phyloP scores from a whole-genome alignment of 805 yeast species.

The Maudiozyma bulderi region DNA sequence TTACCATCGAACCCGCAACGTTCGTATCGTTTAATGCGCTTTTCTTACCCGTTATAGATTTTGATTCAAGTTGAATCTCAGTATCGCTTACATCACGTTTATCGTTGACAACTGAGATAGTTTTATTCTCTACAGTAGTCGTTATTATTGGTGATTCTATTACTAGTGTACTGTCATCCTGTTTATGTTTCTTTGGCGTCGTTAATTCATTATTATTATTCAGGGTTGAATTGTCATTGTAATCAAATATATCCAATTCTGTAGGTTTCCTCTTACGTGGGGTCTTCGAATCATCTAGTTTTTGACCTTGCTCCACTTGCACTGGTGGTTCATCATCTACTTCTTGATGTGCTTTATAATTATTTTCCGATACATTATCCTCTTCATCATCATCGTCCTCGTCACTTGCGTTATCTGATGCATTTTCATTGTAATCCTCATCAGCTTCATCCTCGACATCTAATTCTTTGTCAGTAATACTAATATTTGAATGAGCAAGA shows the following conservation, averaged over 20 bases:
- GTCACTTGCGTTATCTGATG: slow-evolving; percentile 8
- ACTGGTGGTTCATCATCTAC: slow-evolving; percentile 11
- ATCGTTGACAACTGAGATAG: neutral
- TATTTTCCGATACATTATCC: slow-evolving; percentile 7
- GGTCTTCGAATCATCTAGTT: slow-evolving; percentile 5
- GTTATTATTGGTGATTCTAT: slow-evolving; percentile 6
- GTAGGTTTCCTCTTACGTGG: slow-evolving; percentile 22
- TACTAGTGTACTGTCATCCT: slow-evolving; percentile 2
- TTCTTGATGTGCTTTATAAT: slow-evolving; percentile 3
- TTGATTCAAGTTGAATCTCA: neutral
- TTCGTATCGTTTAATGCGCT: neutral
- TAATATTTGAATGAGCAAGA: too few species aligned
- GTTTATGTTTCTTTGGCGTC: slow-evolving; percentile 21
- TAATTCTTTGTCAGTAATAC: slow-evolving; percentile 10
- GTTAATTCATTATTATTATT: slow-evolving; percentile 5
- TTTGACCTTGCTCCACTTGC: neutral
- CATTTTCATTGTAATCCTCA: slow-evolving; percentile 6
- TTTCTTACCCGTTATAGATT: neutral
- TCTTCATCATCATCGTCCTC: slow-evolving; percentile 9
- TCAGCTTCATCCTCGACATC: slow-evolving; percentile 10
- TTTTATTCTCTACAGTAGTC: neutral
- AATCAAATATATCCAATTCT: slow-evolving; percentile 23
- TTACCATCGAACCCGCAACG: neutral
- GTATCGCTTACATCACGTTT: neutral
- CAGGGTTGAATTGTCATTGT: slow-evolving; percentile 7